A percentile compares a stretch with the other conserved stretches of the same genome.
phyloP scores from a whole-genome alignment of 2,329 filamentous ascomycete genomes.

The Aquanectria penicillioides region DNA sequence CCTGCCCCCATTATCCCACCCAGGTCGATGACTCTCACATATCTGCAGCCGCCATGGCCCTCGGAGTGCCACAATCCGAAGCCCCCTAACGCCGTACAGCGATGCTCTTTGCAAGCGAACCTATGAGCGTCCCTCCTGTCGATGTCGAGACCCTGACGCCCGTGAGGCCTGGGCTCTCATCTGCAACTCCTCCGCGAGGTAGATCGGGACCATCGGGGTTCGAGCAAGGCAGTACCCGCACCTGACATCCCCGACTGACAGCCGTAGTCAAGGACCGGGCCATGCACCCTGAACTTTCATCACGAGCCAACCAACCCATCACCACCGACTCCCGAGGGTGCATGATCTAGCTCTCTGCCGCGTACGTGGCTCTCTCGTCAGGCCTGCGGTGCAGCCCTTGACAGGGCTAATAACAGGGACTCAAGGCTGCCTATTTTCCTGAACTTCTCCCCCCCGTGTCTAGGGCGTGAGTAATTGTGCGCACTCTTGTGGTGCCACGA shows the following conservation, averaged over 20 bases:
- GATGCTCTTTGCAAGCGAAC: conserved; percentile 31
- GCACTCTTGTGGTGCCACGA: conserved; percentile 27
- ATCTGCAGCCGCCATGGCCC: conserved; percentile 12
- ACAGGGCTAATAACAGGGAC: conserved; percentile 24
- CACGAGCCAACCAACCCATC: conserved; percentile 17
- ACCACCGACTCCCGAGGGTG: conserved; percentile 30
- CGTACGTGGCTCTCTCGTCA: conserved; percentile 17
- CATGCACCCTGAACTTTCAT: conserved; percentile 10
- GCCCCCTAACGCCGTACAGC: conserved; percentile 19
- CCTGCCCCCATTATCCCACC: too few species aligned
- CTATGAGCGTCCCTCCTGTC: conserved; percentile 28
- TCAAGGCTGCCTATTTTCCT: conserved; percentile 3
- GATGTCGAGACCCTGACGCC: background rate
- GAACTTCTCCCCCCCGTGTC: conserved; percentile 4
- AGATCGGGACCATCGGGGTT: conserved; percentile 31
- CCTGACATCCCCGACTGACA: conserved; percentile 1
- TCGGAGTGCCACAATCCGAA: conserved; percentile 1
- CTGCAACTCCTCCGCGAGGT: background rate
- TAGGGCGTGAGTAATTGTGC: conserved; percentile 22
- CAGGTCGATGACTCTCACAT: background rate
- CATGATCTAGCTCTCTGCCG: conserved; percentile 29
- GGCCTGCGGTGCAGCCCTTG: background rate
- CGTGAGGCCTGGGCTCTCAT: background rate
- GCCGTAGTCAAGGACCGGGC: conserved; percentile 11
- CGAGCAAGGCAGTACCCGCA: conserved; percentile 25